Evolutionary conservation across 371 early-diverging fungal genomes (phyloP), one percentile per base, ranked within the genome.

Genomic region (Haplosporangium sp.): DNA sequence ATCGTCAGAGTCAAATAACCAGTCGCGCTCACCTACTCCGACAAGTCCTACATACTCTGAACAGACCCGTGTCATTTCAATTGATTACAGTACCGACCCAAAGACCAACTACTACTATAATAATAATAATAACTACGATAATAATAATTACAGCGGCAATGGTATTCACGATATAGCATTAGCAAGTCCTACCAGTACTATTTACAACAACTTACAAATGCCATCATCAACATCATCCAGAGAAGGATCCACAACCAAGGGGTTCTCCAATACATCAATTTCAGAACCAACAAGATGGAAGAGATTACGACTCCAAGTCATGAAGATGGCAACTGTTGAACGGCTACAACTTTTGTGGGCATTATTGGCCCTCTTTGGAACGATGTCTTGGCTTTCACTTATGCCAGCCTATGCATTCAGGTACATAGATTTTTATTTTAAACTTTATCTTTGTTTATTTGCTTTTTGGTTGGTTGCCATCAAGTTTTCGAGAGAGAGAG

Each of bases 251-350:
- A 56, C 67, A 7, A 13, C 72, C 2, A 64, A 47, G 65, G 70
- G 47, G 9, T 48, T 45, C 63, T 69, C 78, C 13, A 68, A 69
- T 38, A 63, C 69, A 48, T 63, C 76, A 7, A 57, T 59, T n/a
- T 20, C 71, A 4, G 8, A 47, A 19, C 69, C 63, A 0, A 67
- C 69, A 55, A 53, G 58, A 47, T 73, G 79, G 79, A 73, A 64
- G 61, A 59, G 60, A 3, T 27, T 73, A n/a, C 70, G 71, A 64
- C 50, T 73, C 20, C 60, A 48, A 4, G 65, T 73, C 13, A 73
- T 73, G 74, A 56, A 52, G n/a, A 70, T 78, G 67, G 79, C 79
- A 20, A 78, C 79, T 4, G 79, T 78, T n/a, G 73, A 78, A 38
- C 73, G 79, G 0, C 47, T 78, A 11, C 79, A 73, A 50, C 45